Evolutionary conservation across 176 grass and related monocot genomes (phyloP), one percentile per base, ranked within the genome.

Genomic region (Tuctoria greenei): DNA sequence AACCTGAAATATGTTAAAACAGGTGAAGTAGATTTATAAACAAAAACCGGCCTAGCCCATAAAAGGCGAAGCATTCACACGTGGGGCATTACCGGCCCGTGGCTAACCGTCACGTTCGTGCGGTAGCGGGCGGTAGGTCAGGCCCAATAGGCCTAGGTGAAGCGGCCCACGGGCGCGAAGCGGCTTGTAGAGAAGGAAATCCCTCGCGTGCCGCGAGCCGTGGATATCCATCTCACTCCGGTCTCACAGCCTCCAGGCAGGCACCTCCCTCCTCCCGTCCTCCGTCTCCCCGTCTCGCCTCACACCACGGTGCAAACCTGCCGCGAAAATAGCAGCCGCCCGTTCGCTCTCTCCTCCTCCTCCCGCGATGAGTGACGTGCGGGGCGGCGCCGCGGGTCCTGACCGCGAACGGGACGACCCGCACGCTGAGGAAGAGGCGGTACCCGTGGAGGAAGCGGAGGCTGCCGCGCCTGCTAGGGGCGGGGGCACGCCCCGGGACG

Each of bases 331-430:
- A 31, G 31, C 31, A 31, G 82, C 78, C 78, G 78, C 68, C 62
- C 78, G 74, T 82, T 69, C 66, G 50, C 51, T 73, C 81, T 72
- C 63, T 40, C 27, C 57, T 38, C 27, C 57, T 38, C 50, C 64
- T 46, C 64, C 76, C 63, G 69, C 81, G 86, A 88, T 88, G 86
- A 88, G 70, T 64, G 87, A 72, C 83, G 82, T 78, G 80, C 82
- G 44, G 71, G 79, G 62, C 56, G 76, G 65, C 65, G 69, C 45
- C 69, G 69, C 66, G 61, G 80, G 57, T 69, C 47, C 73, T 42
- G 68, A 75, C 79, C 45, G 15, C 56, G 83, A 66, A 52, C 52
- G 44, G 74, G 74, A 50, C 60, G 74, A 76, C 18, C 43, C 61
- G 71, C 66, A 40, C 45, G 54, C 67, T 34, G 79, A 81, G 46